These are phyloP conservation scores for Drechslerella dactyloides DNA, from an alignment of 2,329 filamentous ascomycete genomes.

Conservation along the genomic window DNA sequence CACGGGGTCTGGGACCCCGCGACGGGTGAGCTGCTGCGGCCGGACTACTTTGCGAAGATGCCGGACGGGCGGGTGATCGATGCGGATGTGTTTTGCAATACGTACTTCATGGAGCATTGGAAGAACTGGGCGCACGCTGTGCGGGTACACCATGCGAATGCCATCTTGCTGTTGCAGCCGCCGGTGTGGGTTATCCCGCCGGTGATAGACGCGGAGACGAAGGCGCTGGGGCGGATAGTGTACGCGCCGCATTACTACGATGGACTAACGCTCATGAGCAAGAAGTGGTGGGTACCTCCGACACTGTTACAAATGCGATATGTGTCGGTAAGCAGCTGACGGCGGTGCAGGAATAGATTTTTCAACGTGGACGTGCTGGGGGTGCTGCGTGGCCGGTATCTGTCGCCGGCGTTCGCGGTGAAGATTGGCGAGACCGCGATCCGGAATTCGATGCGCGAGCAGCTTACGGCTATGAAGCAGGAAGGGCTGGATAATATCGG, in stretches of 20 bases:
- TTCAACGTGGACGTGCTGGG: conserved; percentile 98
- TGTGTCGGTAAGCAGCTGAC: conserved; percentile 6
- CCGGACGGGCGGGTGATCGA: conserved; percentile 78
- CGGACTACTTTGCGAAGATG: conserved; percentile 85
- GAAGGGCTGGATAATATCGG: conserved; percentile 74
- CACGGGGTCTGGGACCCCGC: conserved; percentile 91
- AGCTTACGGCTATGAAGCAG: conserved; percentile 79
- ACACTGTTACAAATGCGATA: no score
- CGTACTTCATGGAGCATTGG: conserved; percentile 88
- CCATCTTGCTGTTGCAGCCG: conserved; percentile 88
- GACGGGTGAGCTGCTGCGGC: conserved; percentile 76
- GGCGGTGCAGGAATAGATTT: conserved; percentile 71
- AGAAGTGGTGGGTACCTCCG: conserved; percentile 73
- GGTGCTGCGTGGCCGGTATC: conserved; percentile 84
- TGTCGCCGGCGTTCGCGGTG: conserved; percentile 87
- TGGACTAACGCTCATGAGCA: conserved; percentile 93
- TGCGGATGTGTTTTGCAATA: conserved; percentile 86
- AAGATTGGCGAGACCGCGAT: conserved; percentile 93
- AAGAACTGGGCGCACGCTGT: conserved; percentile 77
- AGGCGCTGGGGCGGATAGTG: conserved; percentile 68
- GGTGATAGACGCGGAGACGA: conserved; percentile 71
- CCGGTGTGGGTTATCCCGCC: conserved; percentile 92
- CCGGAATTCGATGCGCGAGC: conserved; percentile 82
- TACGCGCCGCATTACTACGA: conserved; percentile 98
- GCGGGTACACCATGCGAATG: conserved; percentile 75